phyloP scores from a whole-genome alignment of 306 rosid species.

The Casuarina equisetifolia region DNA sequence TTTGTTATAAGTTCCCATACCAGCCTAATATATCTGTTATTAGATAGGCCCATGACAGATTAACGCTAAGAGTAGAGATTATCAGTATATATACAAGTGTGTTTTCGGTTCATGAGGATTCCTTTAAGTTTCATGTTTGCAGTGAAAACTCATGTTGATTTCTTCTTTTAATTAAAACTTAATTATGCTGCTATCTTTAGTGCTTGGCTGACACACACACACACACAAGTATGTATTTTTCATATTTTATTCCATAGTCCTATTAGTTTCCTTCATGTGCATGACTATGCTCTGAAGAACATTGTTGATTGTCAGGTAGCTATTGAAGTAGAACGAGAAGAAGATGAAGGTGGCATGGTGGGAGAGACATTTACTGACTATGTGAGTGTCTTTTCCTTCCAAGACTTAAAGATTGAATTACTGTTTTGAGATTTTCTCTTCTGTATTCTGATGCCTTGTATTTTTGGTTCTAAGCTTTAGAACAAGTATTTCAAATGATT shows the following conservation, averaged over 20 bases:
- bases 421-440: conserved; percentile 18
- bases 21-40: not conserved
- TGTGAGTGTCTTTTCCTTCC: conserved; percentile 55
- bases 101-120: not conserved
- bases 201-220: not conserved
- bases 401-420: conserved; percentile 16
- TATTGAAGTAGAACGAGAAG: conserved; percentile 97
- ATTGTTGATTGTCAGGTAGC: conserved; percentile 62
- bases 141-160: not conserved
- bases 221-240: not conserved
- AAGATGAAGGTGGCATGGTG: conserved; percentile 90
- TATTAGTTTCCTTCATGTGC: conserved; percentile 6
- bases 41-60: not conserved
- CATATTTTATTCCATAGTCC: not conserved
- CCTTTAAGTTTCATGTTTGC: not conserved
- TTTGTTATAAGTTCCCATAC: not conserved
- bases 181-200: not conserved
- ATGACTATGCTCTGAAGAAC: conserved; percentile 10
- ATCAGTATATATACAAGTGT: not conserved
- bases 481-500: conserved; percentile 23
- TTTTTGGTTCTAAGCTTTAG: conserved; percentile 30
- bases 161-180: not conserved
- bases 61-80: not conserved
- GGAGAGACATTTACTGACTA: conserved; percentile 99
- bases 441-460: conserved; percentile 13